Base-by-base conservation (phyloP, 208 protist species). In the Trypanosomatidae sp. region DNA sequence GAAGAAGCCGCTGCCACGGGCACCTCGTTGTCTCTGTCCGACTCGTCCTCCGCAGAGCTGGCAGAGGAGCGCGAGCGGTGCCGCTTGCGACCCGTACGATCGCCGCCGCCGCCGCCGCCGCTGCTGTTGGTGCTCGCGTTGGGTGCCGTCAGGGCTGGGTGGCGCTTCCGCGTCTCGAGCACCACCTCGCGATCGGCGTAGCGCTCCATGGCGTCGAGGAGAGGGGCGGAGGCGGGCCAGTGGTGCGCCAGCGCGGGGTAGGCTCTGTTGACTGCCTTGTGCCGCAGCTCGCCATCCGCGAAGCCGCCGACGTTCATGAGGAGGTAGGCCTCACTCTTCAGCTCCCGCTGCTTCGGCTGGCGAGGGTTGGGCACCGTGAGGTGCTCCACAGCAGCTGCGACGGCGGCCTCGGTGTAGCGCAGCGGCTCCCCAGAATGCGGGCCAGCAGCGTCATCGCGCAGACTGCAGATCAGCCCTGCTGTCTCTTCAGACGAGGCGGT, bases 181-280 rank as follows among this genome's bases (percentile, higher is more conserved):
- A 84, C 66, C 6, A 80, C 62, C 59, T 81, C 79, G 6, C 79
- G 82, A 50, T 85, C 76, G 0, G 62, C 81, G 58, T 85, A 85
- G 62, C 73, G 73, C 65, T 85, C 77, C 55, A 85, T 78, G 41
- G 50, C 59, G 59, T 76, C 75, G 30, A 85, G 47, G 28, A 70
- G 66, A 44, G 36, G 59, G 15, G 41, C 72, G 15, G 72, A 79
- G 7, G 62, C 58, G 15, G 72, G 80, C 68, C 71, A 84, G 58
- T 84, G 74, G n/a, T 62, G 33, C 10, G 75, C 69, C 25, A 86
- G 69, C 0, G 70, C 80, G 5, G 81, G 80, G 62, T 89, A 84
- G 8, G 88, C 88, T 3, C 83, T 66, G 69, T 93, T 89, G 5
- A 71, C 85, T 7, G 87, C 88, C 47, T 79, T 77, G 50, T 86